phyloP scores from a whole-genome alignment of 306 rosid genomes.

The Cicer chorassanicum region DNA sequence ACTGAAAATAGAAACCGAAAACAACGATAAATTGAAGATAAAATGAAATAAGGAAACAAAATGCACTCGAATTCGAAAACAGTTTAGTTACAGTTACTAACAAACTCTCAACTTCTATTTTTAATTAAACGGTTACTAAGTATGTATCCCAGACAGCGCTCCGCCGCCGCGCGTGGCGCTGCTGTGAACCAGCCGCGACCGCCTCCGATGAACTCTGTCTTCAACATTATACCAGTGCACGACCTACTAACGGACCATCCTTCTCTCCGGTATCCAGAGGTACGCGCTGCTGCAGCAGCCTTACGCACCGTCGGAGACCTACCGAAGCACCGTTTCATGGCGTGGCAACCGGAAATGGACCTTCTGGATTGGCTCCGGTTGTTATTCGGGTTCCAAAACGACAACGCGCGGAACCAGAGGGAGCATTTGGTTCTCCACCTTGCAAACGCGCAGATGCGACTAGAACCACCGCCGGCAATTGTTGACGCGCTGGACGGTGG shows the following conservation, averaged over 20 bases:
- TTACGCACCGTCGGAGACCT: conserved; percentile 81
- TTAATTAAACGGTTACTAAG: conserved; percentile 14
- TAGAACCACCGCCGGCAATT: conserved; percentile 54
- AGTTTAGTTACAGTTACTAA: conserved; percentile 4
- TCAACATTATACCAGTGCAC: conserved; percentile 90
- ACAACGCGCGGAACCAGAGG: conserved; percentile 88
- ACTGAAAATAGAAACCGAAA: neutral
- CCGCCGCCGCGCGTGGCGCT: conserved; percentile 42
- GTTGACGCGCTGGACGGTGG: conserved; percentile 58
- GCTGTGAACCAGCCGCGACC: conserved; percentile 14
- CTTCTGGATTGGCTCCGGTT: conserved; percentile 79
- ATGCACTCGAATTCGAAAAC: conserved; percentile 25
- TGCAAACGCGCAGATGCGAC: conserved; percentile 92
- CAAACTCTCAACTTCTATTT: neutral
- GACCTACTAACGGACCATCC: conserved; percentile 78
- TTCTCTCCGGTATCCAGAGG: conserved; percentile 77
- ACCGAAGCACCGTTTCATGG: conserved; percentile 63
- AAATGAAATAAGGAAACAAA: neutral
- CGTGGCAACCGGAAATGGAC: conserved; percentile 69
- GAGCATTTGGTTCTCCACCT: conserved; percentile 94
- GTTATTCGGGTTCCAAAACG: conserved; percentile 77
- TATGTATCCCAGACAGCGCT: conserved; percentile 51
- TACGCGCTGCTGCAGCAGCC: conserved; percentile 84
- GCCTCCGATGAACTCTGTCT: conserved; percentile 47
- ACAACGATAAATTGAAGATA: conserved; percentile 31